Conservation (phyloP, 495 filamentous ascomycete species). For the Monascus purpureus region DNA sequence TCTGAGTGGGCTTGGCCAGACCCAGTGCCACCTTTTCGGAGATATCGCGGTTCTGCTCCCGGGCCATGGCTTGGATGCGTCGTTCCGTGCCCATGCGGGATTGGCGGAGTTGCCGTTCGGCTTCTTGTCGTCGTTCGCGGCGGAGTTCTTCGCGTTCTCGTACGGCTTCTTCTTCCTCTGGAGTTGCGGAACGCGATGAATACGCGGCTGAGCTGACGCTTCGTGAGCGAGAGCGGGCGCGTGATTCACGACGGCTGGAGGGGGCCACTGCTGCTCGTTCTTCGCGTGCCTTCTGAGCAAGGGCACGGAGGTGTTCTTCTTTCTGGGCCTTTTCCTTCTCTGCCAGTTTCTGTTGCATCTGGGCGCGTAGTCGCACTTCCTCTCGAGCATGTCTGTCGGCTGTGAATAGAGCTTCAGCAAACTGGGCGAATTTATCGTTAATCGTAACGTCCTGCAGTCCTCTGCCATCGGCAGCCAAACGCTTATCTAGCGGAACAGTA, state of each 20-base stretch:
- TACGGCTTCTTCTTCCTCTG: slow-evolving; percentile 47
- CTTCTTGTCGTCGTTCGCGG: slow-evolving; percentile 62
- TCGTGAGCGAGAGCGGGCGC: slow-evolving; percentile 25
- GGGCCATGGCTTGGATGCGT: slow-evolving; percentile 76
- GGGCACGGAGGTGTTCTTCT: slow-evolving; percentile 78
- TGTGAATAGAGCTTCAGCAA: slow-evolving; percentile 85
- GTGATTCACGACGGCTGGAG: slow-evolving; percentile 30
- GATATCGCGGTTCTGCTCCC: slow-evolving; percentile 94
- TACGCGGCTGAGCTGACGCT: slow-evolving; percentile 42
- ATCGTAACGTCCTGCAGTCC: slow-evolving; percentile 90
- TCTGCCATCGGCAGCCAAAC: slow-evolving; percentile 88
- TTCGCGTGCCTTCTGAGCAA: slow-evolving; percentile 86
- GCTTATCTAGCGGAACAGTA: slow-evolving; percentile 91
- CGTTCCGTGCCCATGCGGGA: slow-evolving; percentile 92
- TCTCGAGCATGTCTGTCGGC: slow-evolving; percentile 91
- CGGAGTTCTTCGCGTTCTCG: slow-evolving; percentile 66
- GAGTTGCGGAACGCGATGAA: slow-evolving; percentile 39
- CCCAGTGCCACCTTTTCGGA: slow-evolving; percentile 95
- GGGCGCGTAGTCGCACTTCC: slow-evolving; percentile 80
- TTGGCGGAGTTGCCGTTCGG: slow-evolving; percentile 81
- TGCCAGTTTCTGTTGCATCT: slow-evolving; percentile 92
- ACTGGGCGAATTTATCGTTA: slow-evolving; percentile 97
- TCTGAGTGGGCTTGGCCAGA: slow-evolving; percentile 85
- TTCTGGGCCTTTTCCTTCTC: slow-evolving; percentile 93
- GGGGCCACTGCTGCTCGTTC: slow-evolving; percentile 47